Conservation (phyloP, 495 filamentous ascomycete species). For the Paragyromitra xinjiangensis region DNA sequence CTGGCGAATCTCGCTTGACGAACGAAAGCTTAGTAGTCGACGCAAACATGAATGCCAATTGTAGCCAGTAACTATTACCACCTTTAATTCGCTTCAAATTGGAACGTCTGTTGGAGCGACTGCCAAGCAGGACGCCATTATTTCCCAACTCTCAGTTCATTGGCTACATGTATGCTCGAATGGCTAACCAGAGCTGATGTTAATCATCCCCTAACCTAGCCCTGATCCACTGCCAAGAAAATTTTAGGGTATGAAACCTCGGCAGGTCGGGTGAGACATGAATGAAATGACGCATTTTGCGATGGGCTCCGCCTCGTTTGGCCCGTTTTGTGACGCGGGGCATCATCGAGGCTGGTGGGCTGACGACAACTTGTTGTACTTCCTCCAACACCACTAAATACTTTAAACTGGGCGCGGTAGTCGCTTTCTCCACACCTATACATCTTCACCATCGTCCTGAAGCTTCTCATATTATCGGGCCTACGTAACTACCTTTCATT, state of each 20-base stretch:
- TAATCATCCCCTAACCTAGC: background rate
- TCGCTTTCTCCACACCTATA: conserved; percentile 8
- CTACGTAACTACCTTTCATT: background rate
- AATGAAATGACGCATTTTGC: conserved; percentile 41
- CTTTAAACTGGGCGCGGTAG: conserved; percentile 11
- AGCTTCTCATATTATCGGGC: background rate
- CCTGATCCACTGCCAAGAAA: background rate
- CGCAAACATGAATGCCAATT: no score
- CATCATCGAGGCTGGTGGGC: conserved; percentile 25
- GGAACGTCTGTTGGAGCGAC: no score
- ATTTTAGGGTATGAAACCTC: conserved; percentile 6
- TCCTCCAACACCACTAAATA: background rate
- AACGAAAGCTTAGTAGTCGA: background rate
- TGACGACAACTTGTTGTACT: conserved; percentile 43
- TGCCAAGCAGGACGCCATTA: no score
- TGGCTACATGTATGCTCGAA: no score
- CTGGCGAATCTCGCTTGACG: background rate
- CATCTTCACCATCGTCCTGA: conserved; percentile 1
- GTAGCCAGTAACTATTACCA: no score
- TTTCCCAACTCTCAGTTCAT: no score
- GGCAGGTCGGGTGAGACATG: conserved; percentile 21
- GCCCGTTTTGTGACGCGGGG: conserved; percentile 40
- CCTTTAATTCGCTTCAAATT: no score
- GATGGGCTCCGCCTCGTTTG: conserved; percentile 45
- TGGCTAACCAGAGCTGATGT: no score